Percentiles rank a stretch among this genome's conserved stretches.
Conservation (phyloP, 306 rosid genomes). For the Prunus salicina region DNA sequence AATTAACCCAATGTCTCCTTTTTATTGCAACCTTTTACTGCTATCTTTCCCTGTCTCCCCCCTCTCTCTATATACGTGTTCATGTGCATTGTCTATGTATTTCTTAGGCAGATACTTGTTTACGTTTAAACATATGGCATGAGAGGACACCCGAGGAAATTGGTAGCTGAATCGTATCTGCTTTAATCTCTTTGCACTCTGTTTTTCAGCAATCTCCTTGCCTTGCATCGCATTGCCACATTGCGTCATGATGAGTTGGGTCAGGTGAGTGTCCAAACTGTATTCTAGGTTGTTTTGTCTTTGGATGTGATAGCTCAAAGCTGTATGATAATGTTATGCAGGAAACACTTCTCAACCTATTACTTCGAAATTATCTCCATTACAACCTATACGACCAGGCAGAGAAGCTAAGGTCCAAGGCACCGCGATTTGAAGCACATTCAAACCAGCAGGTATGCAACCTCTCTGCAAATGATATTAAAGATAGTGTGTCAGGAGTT, state of each 20-base stretch:
- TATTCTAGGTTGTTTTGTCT: not conserved
- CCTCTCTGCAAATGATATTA: not conserved
- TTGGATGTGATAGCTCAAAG: slow-evolving; percentile 8
- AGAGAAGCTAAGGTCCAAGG: slow-evolving; percentile 68
- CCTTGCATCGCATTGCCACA: slow-evolving; percentile 60
- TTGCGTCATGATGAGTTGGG: slow-evolving; percentile 67
- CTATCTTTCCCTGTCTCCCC: not conserved
- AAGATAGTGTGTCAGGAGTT: not conserved
- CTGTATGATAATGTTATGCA: slow-evolving; percentile 26
- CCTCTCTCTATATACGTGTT: not conserved
- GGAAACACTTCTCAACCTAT: slow-evolving; percentile 57
- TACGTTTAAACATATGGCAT: not conserved
- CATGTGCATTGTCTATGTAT: not conserved
- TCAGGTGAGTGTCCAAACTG: slow-evolving; percentile 46
- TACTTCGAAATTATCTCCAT: slow-evolving; percentile 48
- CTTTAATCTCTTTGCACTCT: not conserved
- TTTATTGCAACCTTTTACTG: not conserved
- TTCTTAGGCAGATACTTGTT: not conserved
- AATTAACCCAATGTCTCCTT: not conserved
- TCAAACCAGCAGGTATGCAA: slow-evolving; percentile 59
- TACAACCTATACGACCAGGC: slow-evolving; percentile 66
- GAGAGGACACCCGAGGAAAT: not conserved
- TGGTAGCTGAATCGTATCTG: not conserved
- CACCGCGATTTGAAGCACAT: slow-evolving; percentile 70
- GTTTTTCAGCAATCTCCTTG: slow-evolving; percentile 51